A percentile compares a stretch with the other conserved stretches of the same genome.
Evolutionary conservation across 2,329 filamentous ascomycete genomes (phyloP).

Genomic region (Talaromyces atroroseus): DNA sequence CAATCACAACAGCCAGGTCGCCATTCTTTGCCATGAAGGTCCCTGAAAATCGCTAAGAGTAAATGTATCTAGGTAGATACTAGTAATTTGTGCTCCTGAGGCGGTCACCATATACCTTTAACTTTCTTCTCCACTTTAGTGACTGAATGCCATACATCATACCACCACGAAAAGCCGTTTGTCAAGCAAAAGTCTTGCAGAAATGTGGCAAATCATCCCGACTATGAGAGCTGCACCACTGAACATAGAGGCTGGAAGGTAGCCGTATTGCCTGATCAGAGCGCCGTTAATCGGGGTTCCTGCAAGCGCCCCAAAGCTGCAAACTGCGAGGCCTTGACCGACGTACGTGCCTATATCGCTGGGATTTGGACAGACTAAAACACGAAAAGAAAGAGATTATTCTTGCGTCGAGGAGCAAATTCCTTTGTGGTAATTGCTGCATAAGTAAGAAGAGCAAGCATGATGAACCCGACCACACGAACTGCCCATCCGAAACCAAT

Average conservation of each 20-base stretch:
- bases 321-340: conserved; percentile 23
- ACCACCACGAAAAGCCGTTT: no score
- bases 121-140: no score
- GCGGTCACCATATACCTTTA: no score
- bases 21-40: no score
- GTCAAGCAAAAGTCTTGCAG: no score
- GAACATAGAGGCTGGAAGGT: conserved; percentile 37
- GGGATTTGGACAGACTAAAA: neutral
- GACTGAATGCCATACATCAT: no score
- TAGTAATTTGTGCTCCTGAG: no score
- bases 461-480: conserved; percentile 46
- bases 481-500: conserved; percentile 49
- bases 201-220: conserved; percentile 14
- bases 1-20: no score
- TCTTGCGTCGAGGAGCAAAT: conserved; percentile 19
- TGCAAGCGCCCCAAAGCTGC: conserved; percentile 39
- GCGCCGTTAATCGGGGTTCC: conserved; percentile 40
- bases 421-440: conserved; percentile 23
- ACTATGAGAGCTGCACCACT: conserved; percentile 27
- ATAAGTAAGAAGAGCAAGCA: conserved; percentile 40
- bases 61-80: no score
- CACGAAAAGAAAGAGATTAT: conserved; percentile 16
- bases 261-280: conserved; percentile 33
- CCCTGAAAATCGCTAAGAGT: no score
- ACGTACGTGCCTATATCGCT: conserved; percentile 17